phyloP scores from a whole-genome alignment of 2,329 filamentous ascomycete species.

The Zymoseptoria crescenta region DNA sequence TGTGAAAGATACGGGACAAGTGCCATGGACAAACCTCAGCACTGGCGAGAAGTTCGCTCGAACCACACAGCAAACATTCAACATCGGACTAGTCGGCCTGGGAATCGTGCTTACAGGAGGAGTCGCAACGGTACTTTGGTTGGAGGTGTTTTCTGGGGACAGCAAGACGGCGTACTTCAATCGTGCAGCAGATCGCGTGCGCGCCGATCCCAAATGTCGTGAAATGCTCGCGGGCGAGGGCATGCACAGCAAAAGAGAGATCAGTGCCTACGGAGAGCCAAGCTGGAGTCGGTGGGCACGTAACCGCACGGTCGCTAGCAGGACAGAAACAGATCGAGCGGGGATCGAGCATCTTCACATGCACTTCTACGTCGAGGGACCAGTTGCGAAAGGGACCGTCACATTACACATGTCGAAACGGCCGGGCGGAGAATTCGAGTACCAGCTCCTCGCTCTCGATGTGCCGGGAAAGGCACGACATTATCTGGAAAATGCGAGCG shows the following conservation, averaged over 20 bases:
- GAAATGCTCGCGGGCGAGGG: constrained; percentile 62
- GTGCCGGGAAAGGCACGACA: constrained; percentile 59
- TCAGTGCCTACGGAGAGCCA: constrained; percentile 72
- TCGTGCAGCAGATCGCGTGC: constrained; percentile 71
- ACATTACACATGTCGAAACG: constrained; percentile 69
- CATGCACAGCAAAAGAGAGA: constrained; percentile 52
- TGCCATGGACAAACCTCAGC: constrained; percentile 73
- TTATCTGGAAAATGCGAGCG: constrained; percentile 56
- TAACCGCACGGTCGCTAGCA: constrained; percentile 47
- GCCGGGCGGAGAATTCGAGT: constrained; percentile 59
- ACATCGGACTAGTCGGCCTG: constrained; percentile 67
- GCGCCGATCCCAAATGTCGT: constrained; percentile 60
- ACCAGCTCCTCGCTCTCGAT: constrained; percentile 73
- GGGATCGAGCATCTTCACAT: constrained; percentile 76
- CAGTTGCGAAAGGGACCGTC: constrained; percentile 63
- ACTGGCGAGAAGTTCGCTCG: constrained; percentile 70
- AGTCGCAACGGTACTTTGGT: constrained; percentile 71
- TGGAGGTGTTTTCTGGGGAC: constrained; percentile 72
- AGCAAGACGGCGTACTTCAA: constrained; percentile 87
- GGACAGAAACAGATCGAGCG: constrained; percentile 57
- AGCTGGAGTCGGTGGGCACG: constrained; percentile 74
- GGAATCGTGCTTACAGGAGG: constrained; percentile 69
- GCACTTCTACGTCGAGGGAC: constrained; percentile 80
- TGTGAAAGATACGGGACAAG: constrained; percentile 74
- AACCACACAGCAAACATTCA: constrained; percentile 84